Conservation (phyloP, 2,329 filamentous ascomycete species). For the Stemphylium vesicarium region DNA sequence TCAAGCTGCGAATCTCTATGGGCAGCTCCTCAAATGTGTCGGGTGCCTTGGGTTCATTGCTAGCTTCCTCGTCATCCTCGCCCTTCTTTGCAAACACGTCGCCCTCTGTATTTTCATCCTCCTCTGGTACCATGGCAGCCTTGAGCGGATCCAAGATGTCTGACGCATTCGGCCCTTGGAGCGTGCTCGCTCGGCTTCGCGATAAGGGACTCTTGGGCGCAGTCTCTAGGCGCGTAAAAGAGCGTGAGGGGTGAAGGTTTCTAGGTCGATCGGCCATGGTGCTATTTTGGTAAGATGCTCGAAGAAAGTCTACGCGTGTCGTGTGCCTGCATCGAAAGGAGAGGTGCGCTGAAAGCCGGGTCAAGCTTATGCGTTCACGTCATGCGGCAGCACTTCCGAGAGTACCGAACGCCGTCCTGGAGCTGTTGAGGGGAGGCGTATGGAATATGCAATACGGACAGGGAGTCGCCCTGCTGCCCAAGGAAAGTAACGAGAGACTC, state of each 20-base stretch:
- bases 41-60: conserved; percentile 50
- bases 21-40: conserved; percentile 87
- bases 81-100: conserved; percentile 52
- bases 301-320: conserved; percentile 21
- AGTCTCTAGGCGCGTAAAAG: conserved; percentile 58
- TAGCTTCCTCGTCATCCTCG: conserved; percentile 37
- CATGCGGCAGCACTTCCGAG: conserved; percentile 29
- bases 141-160: conserved; percentile 54
- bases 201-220: conserved; percentile 41
- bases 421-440: background rate
- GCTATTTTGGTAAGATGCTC: conserved; percentile 11
- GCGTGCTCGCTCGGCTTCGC: conserved; percentile 55
- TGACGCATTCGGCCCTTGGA: conserved; percentile 52
- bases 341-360: conserved; percentile 27
- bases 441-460: background rate
- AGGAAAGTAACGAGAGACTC: conserved; percentile 2
- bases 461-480: background rate
- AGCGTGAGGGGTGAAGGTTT: conserved; percentile 52
- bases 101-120: conserved; percentile 41
- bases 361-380: conserved; percentile 37
- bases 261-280: conserved; percentile 42
- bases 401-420: background rate
- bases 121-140: conserved; percentile 44
- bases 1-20: conserved; percentile 89
- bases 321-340: conserved; percentile 36